Evolutionary conservation across 83 land plant genomes (phyloP).

Genomic region (Diphasiastrum complanatum): DNA sequence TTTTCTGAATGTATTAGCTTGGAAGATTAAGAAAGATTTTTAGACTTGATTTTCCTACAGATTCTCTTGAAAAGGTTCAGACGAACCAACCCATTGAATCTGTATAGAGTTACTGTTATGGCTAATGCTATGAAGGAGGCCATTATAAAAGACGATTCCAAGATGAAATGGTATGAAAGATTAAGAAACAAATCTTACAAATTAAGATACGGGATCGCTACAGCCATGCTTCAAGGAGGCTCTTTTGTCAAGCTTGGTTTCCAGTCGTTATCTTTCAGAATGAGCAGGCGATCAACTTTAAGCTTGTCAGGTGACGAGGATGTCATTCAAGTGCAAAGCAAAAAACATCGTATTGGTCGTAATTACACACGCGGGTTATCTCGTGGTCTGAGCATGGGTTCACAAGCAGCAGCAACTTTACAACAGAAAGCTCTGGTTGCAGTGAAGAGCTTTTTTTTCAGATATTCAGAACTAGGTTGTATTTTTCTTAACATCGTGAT

Average conservation of each 20-base stretch:
- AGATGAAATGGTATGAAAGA: not conserved
- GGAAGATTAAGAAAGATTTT: not conserved
- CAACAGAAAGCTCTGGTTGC: not conserved
- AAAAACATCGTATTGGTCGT: not conserved
- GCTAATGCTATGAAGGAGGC: not conserved
- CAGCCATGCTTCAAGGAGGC: not conserved
- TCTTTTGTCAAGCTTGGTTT: not conserved
- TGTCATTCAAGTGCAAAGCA: not conserved
- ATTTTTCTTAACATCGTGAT: not conserved
- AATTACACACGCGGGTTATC: not conserved
- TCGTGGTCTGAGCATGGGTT: conserved; percentile 6
- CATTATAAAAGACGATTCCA: not conserved
- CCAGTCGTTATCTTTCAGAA: not conserved
- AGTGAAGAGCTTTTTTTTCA: conserved; percentile 2
- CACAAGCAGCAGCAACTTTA: conserved; percentile 7
- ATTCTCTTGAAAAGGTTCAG: not conserved
- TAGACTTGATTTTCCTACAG: not conserved
- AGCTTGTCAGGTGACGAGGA: not conserved
- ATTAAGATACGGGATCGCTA: not conserved
- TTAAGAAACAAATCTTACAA: not conserved
- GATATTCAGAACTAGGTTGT: conserved; percentile 11
- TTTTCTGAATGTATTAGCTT: not conserved
- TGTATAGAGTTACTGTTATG: not conserved
- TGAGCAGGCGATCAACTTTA: not conserved
- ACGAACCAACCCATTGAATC: not conserved